A percentile compares a stretch with the other conserved stretches of the same genome.
phyloP scores from a whole-genome alignment of 768 basidiomycete species.

The Lactarius psammicola region DNA sequence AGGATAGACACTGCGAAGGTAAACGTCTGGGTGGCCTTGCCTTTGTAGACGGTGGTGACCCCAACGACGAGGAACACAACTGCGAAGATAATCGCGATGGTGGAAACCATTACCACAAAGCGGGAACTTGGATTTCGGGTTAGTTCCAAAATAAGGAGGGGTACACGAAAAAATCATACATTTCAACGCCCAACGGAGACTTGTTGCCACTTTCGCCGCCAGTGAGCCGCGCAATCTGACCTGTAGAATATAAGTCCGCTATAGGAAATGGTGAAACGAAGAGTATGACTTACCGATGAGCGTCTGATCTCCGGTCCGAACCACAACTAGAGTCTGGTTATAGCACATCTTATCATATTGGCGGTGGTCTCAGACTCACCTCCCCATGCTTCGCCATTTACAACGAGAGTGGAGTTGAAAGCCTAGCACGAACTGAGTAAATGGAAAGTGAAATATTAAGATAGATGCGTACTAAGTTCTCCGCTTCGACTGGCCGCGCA shows the following conservation, averaged over 20 bases:
- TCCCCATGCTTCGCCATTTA: conserved; percentile 73
- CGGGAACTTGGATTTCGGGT: conserved; percentile 41
- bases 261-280: background rate
- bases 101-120: conserved; percentile 62
- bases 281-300: conserved; percentile 48
- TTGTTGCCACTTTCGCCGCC: conserved; percentile 63
- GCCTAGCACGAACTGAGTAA: conserved; percentile 39
- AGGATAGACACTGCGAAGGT: conserved; percentile 61
- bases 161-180: conserved; percentile 40
- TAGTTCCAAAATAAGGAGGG: background rate
- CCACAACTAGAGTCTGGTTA: conserved; percentile 47
- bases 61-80: conserved; percentile 65
- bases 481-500: conserved; percentile 57
- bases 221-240: conserved; percentile 67
- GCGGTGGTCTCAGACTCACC: conserved; percentile 39
- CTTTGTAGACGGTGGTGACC: conserved; percentile 63
- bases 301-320: conserved; percentile 64
- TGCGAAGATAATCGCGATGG: conserved; percentile 59
- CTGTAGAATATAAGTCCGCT: conserved; percentile 34
- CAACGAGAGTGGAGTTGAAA: conserved; percentile 68
- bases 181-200: conserved; percentile 65
- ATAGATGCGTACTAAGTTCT: conserved; percentile 51
- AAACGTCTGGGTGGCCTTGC: conserved; percentile 56
- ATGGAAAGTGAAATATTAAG: background rate
- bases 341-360: background rate